Evolutionary conservation across 1,284 basidiomycete species (phyloP).

Genomic region (Cutaneotrichosporon sp.): DNA sequence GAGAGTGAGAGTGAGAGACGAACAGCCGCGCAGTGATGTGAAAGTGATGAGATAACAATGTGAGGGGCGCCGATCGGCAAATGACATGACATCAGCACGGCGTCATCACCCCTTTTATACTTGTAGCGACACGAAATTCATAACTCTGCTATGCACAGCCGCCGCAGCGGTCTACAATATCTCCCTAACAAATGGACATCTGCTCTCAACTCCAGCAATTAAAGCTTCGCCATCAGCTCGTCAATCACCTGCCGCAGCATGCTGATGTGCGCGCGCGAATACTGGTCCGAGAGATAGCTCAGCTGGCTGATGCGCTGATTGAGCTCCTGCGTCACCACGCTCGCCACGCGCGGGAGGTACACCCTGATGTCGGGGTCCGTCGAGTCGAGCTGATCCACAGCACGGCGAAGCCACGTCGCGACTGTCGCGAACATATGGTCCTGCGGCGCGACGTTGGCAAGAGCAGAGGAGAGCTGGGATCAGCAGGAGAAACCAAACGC

Average conservation of each 20-base stretch:
- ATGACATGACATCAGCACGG: not conserved
- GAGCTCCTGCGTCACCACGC: constrained; percentile 14
- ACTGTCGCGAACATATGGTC: constrained; percentile 31
- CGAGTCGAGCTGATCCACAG: constrained; percentile 32
- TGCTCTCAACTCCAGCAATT: not conserved
- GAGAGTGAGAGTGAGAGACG: not conserved
- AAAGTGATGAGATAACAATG: not conserved
- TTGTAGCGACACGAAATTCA: not conserved
- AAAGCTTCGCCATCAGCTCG: constrained; percentile 15
- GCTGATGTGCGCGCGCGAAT: constrained; percentile 11
- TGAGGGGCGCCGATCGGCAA: not conserved
- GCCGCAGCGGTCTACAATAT: constrained; percentile 3
- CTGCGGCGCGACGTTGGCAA: constrained; percentile 30
- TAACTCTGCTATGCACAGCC: constrained; percentile 1
- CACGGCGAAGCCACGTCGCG: constrained; percentile 32
- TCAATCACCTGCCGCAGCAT: constrained; percentile 19
- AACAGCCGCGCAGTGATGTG: no score
- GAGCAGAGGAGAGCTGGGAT: constrained; percentile 29
- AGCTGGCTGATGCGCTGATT: constrained; percentile 4
- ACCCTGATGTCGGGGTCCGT: constrained; percentile 18
- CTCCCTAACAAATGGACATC: not conserved
- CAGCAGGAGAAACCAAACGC: not conserved
- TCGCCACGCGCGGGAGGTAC: constrained; percentile 24
- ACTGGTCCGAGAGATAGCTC: constrained; percentile 10
- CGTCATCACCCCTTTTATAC: not conserved